Conservation (phyloP, 352 stramenopile genomes). For the Sclerospora graminicola region DNA sequence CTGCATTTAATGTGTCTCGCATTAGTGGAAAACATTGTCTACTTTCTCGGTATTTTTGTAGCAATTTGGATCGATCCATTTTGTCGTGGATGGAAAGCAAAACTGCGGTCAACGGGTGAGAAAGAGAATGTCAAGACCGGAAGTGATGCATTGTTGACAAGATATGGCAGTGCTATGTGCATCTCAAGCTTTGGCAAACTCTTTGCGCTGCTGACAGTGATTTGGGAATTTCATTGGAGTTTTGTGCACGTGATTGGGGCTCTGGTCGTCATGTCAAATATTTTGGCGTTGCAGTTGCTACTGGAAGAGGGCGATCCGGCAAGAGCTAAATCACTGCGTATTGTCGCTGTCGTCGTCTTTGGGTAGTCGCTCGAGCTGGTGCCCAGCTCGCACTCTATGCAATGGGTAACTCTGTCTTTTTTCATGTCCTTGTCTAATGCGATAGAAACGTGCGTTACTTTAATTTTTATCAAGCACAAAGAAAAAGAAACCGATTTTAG, state of each 20-base stretch:
- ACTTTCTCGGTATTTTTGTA: slow-evolving; percentile 38
- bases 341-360: slow-evolving; percentile 30
- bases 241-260: slow-evolving; percentile 74
- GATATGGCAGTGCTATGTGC: slow-evolving; percentile 53
- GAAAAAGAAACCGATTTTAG: too few relatives aligned
- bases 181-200: slow-evolving; percentile 80
- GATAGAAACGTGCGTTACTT: slow-evolving; percentile 4
- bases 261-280: slow-evolving; percentile 65
- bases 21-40: slow-evolving; percentile 61
- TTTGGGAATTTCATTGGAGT: slow-evolving; percentile 82
- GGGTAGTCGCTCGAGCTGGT: slow-evolving; percentile 29
- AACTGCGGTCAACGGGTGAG: slow-evolving; percentile 11
- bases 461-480: slow-evolving; percentile 6
- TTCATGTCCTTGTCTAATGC: slow-evolving; percentile 54
- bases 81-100: slow-evolving; percentile 32
- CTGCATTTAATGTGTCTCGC: slow-evolving; percentile 64
- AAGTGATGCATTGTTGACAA: slow-evolving; percentile 12
- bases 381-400: slow-evolving; percentile 52
- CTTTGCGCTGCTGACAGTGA: slow-evolving; percentile 74
- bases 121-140: slow-evolving; percentile 1
- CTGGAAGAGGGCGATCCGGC: slow-evolving; percentile 38
- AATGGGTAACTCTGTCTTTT: slow-evolving; percentile 62
- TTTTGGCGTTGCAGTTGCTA: slow-evolving; percentile 59
- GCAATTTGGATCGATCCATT: slow-evolving; percentile 47
- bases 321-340: slow-evolving; percentile 17